Evolutionary conservation across 768 basidiomycete species (phyloP).

Genomic region (Leccinellum albellum): DNA sequence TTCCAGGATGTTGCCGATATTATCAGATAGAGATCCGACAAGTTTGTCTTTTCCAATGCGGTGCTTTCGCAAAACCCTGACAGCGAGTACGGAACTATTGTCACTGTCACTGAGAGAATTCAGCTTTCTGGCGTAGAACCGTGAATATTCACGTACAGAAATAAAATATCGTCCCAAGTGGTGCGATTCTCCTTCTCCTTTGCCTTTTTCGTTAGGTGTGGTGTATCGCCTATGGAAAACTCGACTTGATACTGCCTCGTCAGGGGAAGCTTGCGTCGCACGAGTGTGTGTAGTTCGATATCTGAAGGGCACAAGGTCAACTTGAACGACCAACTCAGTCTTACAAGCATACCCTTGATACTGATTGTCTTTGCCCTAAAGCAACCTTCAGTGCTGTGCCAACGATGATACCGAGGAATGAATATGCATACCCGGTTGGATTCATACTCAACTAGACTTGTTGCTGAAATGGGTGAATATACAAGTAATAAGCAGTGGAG

Average conservation of each 20-base stretch:
- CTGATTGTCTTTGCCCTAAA: neutral
- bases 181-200: neutral
- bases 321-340: neutral
- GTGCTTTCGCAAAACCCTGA: neutral
- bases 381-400: neutral
- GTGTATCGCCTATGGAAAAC: neutral
- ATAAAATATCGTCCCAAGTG: neutral
- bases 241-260: neutral
- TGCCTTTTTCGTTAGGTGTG: neutral
- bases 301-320: neutral
- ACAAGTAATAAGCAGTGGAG: neutral
- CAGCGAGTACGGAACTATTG: neutral
- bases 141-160: neutral
- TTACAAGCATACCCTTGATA: neutral
- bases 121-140: neutral
- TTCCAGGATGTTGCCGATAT: neutral
- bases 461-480: neutral
- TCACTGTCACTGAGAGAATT: neutral
- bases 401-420: neutral
- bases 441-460: neutral
- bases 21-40: neutral
- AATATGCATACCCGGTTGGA: neutral
- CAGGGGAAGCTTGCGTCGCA: neutral
- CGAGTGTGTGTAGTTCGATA: neutral
- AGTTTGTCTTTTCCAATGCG: neutral